Evolutionary conservation across 2,329 filamentous ascomycete species (phyloP), one percentile per base, ranked within the genome.

Genomic region (Eutypella sp.): DNA sequence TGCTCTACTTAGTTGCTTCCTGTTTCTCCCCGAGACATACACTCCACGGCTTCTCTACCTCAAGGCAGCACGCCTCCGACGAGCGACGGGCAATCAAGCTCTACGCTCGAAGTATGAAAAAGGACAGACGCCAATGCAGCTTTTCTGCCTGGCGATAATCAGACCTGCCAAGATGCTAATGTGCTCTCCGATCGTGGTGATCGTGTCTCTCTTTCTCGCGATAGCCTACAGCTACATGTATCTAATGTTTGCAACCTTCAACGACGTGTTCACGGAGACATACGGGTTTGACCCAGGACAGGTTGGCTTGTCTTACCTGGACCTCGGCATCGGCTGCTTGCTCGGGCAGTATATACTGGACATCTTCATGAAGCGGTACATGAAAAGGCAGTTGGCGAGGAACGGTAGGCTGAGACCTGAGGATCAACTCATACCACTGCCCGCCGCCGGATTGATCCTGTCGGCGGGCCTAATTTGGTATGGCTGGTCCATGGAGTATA

Each of bases 161-260:
- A 70, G 79, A 7, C 79, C 79, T 1, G 78, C 76, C 71, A 67
- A 77, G 44, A 66, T 84, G 42, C 64, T 83, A 2, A 75, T 81
- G 64, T 61, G 64, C 40, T 79, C 82, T 41, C 79, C 79, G 0
- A 81, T 82, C 50, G 76, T 82, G 37, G 56, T 79, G 16, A 64
- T 82, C 5, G 64, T 81, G 4, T 73, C 70, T 6, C 64, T 82
- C 11, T 82, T 81, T 58, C 71, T 78, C 66, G 73, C 76, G 24
- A 74, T 68, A 20, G 56, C 65, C n/a, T 70, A 69, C 47, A 66
- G 66, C 7, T 71, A 69, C 9, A 56, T 72, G 0, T 74, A 72
- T 51, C 62, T 74, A 48, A 55, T 72, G 37, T 71, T 73, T 44
- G 65, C 63, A 3, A 69, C 69, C 3, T 70, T 71, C 49, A 65